Base-by-base conservation (phyloP, 129 eudicot genomes). In the Apium graveolens region DNA sequence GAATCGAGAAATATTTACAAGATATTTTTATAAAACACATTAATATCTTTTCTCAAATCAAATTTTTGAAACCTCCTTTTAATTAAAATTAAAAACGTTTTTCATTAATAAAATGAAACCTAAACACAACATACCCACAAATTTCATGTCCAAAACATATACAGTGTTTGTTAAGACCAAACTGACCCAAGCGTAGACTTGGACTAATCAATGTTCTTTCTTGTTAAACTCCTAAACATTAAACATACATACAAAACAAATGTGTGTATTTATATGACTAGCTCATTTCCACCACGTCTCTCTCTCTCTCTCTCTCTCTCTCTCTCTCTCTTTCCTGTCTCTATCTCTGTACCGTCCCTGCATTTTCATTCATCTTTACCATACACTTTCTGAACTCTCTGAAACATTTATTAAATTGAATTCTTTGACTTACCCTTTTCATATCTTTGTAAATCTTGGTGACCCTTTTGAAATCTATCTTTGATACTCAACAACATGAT, bases 321-420 rank as follows among this genome's bases (percentile, higher is more conserved):
- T 68, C 73, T 68, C 73, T 16, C 5, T 32, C 21, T 68, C 4
- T 31, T 24, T n/a, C 68, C 38, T 32, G 73, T 68, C 73, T 70
- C 74, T 37, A 37, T 70, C 74, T 70, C 46, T 69, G 27, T 1
- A 70, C 74, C 26, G 5, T 20, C 39, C 43, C 74, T 32, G 74
- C 42, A 70, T 69, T 69, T 70, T 70, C 74, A 18, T 70, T 32
- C 74, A 18, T 8, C 74, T 70, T 34, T 70, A 18, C 74, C 46
- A 34, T 37, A 17, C 74, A 70, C 26, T 32, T 69, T 69, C 43
- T 69, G 37, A 31, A 63, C 17, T 69, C 74, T 69, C 10, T 32
- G 6, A 66, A 18, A 21, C 26, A 70, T 37, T 21, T 18, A 0
- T 0, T 70, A 70, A 70, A 70, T 69, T 18, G 45, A 35, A 17